Base-by-base conservation (phyloP, 2,329 filamentous ascomycete genomes). In the Penicillium sp. region DNA sequence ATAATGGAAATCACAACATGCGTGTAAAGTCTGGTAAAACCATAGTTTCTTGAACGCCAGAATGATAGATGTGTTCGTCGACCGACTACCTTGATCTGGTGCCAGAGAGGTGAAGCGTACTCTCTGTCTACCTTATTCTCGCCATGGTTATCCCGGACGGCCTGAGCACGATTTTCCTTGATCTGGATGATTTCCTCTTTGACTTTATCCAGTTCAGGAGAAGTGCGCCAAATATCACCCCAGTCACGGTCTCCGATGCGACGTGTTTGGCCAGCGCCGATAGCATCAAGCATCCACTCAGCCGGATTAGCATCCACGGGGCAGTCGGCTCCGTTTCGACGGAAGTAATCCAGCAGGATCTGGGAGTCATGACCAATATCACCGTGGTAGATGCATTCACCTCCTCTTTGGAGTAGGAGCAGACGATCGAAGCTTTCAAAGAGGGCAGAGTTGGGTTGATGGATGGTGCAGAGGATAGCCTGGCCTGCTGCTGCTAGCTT, bases 31-130 rank as follows among this genome's bases (percentile, higher is more conserved):
- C 91, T 85, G 0, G 91, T 95, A 73, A 95, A 94, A 51, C 91
- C 87, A 72, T 96, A 96, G 77, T 95, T 92, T 36, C 90, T 90
- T 2, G 88, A 90, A 41, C 92, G 83, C 90, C 90, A 96, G 79
- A 90, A 93, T 0, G 89, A 83, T 4, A 91, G 78, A 72, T 91
- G 89, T 62, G 87, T 91, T 56, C 92, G 86, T 57, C 78, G 80
- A 64, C 86, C 82, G 31, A 96, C 91, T 2, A 89, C 76, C 73
- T 85, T 87, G 72, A 95, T 84, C 79, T 96, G 92, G 72, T 92
- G 89, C 76, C 77, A 79, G 9, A 92, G 74, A 0, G 92, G 90
- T 0, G 91, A 92, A 0, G 92, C 92, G 66, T 89, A 96, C 74
- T 96, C 91, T 66, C 83, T 86, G 62, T 92, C 84, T 5, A 83